Conservation (phyloP, 2,329 filamentous ascomycete species). For the Cercospora zeae-maydis region DNA sequence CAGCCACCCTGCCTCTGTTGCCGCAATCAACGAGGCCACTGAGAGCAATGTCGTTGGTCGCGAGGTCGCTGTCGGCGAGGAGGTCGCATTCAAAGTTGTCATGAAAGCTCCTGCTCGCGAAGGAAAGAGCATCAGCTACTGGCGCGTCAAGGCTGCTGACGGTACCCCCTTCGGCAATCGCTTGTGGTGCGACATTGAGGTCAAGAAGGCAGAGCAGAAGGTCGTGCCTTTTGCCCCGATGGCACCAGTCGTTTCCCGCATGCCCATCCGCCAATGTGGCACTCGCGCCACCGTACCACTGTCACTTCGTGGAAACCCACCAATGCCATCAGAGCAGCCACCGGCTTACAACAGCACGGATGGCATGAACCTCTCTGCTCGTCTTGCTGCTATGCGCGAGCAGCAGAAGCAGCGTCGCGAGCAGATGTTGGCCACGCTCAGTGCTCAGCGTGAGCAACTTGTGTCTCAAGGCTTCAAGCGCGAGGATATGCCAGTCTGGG, state of each 20-base stretch:
- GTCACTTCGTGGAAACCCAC: neutral
- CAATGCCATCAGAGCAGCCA: conserved; percentile 21
- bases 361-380: conserved; percentile 22
- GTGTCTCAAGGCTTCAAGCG: conserved; percentile 18
- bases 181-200: conserved; percentile 88
- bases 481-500: conserved; percentile 18
- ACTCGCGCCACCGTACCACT: neutral
- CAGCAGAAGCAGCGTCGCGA: conserved; percentile 37
- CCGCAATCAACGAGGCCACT: conserved; percentile 71
- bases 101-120: conserved; percentile 74
- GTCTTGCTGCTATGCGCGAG: conserved; percentile 29
- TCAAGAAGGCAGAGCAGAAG: conserved; percentile 41
- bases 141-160: conserved; percentile 80
- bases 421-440: conserved; percentile 31
- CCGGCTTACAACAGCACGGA: conserved; percentile 20
- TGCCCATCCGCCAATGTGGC: conserved; percentile 1
- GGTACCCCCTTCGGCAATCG: conserved; percentile 86
- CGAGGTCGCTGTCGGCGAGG: conserved; percentile 68
- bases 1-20: conserved; percentile 70
- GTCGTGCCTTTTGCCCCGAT: neutral
- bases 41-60: conserved; percentile 75
- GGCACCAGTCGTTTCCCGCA: conserved; percentile 12
- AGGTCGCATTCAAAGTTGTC: conserved; percentile 75
- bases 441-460: conserved; percentile 25
- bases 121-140: conserved; percentile 88